These are phyloP conservation scores for Peronosclerospora sorghi DNA, from an alignment of 352 stramenopile species.

Conservation along the genomic window DNA sequence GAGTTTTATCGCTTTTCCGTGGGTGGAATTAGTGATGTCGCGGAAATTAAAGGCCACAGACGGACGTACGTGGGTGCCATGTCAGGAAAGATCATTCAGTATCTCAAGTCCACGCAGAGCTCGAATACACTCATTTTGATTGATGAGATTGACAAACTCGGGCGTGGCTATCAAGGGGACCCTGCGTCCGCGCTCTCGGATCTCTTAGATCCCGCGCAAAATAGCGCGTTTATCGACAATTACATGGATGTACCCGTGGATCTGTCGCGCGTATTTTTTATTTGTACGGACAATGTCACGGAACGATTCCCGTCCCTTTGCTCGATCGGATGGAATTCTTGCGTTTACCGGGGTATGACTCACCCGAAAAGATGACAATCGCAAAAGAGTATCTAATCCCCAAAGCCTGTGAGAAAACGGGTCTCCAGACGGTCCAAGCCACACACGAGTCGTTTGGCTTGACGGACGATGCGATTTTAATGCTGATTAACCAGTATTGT, in stretches of 20 bases:
- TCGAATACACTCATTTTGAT: conserved; percentile 72
- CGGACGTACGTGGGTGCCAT: conserved; percentile 85
- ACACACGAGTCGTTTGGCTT: conserved; percentile 5
- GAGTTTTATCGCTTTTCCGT: conserved; percentile 74
- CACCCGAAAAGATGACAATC: conserved; percentile 80
- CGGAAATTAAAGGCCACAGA: conserved; percentile 75
- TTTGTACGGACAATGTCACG: conserved; percentile 77
- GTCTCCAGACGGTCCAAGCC: conserved; percentile 30
- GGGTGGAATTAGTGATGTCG: conserved; percentile 72
- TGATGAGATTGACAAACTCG: conserved; percentile 85
- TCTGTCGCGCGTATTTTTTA: conserved; percentile 74
- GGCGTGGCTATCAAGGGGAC: conserved; percentile 59
- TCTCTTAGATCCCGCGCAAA: conserved; percentile 81
- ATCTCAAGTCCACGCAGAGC: conserved; percentile 58
- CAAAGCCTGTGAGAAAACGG: conserved; percentile 68
- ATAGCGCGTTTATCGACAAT: conserved; percentile 80
- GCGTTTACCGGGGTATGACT: conserved; percentile 68
- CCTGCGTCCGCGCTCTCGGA: conserved; percentile 64
- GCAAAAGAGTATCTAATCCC: conserved; percentile 65
- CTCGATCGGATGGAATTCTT: conserved; percentile 83
- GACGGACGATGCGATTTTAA: conserved; percentile 47
- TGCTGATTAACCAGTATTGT: conserved; percentile 75
- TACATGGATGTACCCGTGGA: conserved; percentile 84
- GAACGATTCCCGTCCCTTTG: conserved; percentile 48
- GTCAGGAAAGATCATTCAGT: conserved; percentile 75